Percentiles rank a stretch among this genome's conserved stretches.
Evolutionary conservation across 352 stramenopile genomes (phyloP).

Genomic region (Pythium scleroteichum): DNA sequence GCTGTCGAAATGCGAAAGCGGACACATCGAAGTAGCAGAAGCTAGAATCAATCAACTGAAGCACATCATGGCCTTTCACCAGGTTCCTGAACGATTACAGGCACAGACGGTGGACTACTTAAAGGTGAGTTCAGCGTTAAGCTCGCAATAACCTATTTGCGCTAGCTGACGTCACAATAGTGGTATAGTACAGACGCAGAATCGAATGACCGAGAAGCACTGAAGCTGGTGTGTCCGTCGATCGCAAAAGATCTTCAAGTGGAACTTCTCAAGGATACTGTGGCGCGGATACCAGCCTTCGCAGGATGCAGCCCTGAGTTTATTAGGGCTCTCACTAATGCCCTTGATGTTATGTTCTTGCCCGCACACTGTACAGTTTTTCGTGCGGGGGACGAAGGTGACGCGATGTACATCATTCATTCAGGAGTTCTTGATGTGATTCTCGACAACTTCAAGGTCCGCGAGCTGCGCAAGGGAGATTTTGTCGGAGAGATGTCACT

Average conservation of each 20-base stretch:
- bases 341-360: conserved; percentile 46
- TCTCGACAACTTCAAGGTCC: conserved; percentile 35
- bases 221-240: conserved; percentile 47
- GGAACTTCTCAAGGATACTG: conserved; percentile 40
- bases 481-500: conserved; percentile 55
- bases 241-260: conserved; percentile 59
- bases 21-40: conserved; percentile 41
- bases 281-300: conserved; percentile 46
- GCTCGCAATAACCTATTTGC: background rate
- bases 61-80: conserved; percentile 54
- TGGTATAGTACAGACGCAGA: conserved; percentile 47
- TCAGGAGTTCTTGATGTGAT: conserved; percentile 39
- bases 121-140: conserved; percentile 28
- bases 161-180: conserved; percentile 15
- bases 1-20: conserved; percentile 62
- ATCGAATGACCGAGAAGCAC: conserved; percentile 44
- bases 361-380: conserved; percentile 46
- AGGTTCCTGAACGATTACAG: conserved; percentile 40
- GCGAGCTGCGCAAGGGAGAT: conserved; percentile 35
- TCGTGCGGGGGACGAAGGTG: conserved; percentile 35
- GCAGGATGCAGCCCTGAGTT: conserved; percentile 43
- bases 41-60: conserved; percentile 60
- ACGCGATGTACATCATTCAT: conserved; percentile 60
- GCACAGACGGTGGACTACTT: conserved; percentile 47
- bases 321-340: conserved; percentile 38